Percentiles rank a stretch among this genome's conserved stretches.
Conservation (phyloP, 768 basidiomycete species). For the Boletus rubroflammeus region DNA sequence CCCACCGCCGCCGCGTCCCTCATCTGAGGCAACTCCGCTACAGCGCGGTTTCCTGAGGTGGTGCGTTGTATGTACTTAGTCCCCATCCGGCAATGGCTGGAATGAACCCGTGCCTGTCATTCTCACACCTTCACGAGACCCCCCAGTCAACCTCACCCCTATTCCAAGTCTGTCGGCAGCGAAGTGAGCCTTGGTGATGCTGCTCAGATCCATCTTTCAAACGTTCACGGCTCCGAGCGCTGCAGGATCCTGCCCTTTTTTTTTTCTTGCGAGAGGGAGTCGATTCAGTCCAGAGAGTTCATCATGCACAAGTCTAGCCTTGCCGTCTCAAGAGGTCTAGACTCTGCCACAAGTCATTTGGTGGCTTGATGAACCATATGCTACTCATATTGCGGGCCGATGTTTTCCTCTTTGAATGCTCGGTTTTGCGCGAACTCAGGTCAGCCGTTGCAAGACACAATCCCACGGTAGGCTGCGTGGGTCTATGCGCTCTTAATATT, state of each 20-base stretch:
- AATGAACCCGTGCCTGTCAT: conserved; percentile 8
- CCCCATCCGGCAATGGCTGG: conserved; percentile 9
- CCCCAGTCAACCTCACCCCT: not conserved
- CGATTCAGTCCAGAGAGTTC: not conserved
- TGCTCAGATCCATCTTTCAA: conserved; percentile 6
- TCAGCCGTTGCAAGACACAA: not conserved
- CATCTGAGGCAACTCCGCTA: conserved; percentile 17
- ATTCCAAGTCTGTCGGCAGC: conserved; percentile 5
- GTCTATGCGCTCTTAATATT: not conserved
- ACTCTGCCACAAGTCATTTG: conserved; percentile 23
- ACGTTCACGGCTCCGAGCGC: conserved; percentile 17
- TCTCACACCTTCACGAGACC: conserved; percentile 11
- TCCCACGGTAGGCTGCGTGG: conserved; percentile 17
- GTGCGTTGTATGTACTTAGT: conserved; percentile 3
- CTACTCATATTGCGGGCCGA: conserved; percentile 7
- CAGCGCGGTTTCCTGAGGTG: conserved; percentile 4
- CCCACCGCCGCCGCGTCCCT: conserved; percentile 8
- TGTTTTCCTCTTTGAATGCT: not conserved
- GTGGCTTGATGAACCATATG: conserved; percentile 25
- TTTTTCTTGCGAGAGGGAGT: not conserved
- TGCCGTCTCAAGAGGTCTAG: conserved; percentile 6
- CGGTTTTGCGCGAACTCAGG: not conserved
- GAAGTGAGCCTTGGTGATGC: conserved; percentile 8
- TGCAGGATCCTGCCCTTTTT: not conserved
- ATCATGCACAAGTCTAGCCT: not conserved